Base-by-base conservation (phyloP, 2,329 filamentous ascomycete species). In the Neoascochyta sp. region DNA sequence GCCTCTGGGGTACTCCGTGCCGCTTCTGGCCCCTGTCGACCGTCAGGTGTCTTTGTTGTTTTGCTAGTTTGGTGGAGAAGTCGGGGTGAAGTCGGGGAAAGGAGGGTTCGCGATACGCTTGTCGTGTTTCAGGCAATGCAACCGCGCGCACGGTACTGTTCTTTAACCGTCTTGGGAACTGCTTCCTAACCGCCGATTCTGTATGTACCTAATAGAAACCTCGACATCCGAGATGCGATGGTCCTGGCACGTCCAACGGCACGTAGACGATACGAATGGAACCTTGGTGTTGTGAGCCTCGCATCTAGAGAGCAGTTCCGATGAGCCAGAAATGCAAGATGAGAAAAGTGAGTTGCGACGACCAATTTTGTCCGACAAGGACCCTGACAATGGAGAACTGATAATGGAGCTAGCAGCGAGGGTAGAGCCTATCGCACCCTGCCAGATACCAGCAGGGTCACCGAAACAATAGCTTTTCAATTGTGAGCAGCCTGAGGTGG, bases 351-450 rank as follows among this genome's bases (percentile, higher is more conserved):
- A 62, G 30, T 70, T 60, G 19, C 49, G 48, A 31, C 72, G 64
- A 15, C 71, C 72, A 26, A 68, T 58, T 39, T 55, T 66, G 47
- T 74, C 65, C n/a, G 68, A 72, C 4, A 71, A 45, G 2, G 60
- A 62, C 9, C 78, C 78, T 61, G 70, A 67, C 10, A 68, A 63
- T 7, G 69, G 40, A 3, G 68, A 66, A 1, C 70, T 70, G 17
- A 73, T 41, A 12, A 74, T 61, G 0, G 68, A 72, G 9, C 71
- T 70, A 12, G 64, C 70, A 16, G 71, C 68, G 5, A 73, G 57
- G n/a, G 70, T 59, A 16, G 69, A 64, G 17, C 65, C 66, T 32
- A 75, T 75, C 17, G 60, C 69, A 23, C 71, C 72, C 50, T 74
- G 71, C 2, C 54, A 47, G 11, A 69, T 49, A 9, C 68, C 68